Percentiles rank a stretch among this genome's conserved stretches.
Conservation (phyloP, 2,329 filamentous ascomycete genomes). For the Nemania diffusa region DNA sequence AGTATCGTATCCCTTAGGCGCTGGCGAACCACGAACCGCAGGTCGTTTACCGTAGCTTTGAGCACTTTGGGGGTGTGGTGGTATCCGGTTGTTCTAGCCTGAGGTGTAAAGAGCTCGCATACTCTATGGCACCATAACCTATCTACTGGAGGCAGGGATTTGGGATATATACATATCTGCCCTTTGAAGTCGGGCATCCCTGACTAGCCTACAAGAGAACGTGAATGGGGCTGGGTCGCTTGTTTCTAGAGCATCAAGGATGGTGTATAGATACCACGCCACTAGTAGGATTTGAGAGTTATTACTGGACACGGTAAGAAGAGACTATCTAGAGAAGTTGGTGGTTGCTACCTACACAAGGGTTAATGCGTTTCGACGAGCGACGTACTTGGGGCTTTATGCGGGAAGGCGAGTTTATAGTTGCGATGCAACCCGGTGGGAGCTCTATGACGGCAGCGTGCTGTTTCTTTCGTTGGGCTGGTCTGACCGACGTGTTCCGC, state of each 20-base stretch:
- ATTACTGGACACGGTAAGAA: constrained; percentile 16
- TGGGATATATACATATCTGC: background rate
- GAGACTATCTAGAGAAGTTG: constrained; percentile 9
- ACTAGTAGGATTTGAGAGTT: constrained; percentile 12
- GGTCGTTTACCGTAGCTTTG: constrained; percentile 10
- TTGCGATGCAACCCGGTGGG: constrained; percentile 24
- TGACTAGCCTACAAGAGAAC: background rate
- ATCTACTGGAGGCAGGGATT: background rate
- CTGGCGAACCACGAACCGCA: constrained; percentile 1
- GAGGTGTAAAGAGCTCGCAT: constrained; percentile 19
- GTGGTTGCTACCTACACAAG: constrained; percentile 17
- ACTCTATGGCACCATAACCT: background rate
- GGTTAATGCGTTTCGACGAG: constrained; percentile 19
- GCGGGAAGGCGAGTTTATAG: constrained; percentile 31
- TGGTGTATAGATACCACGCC: constrained; percentile 35
- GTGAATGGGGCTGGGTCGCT: constrained; percentile 20
- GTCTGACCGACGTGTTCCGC: constrained; percentile 24
- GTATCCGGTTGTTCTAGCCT: constrained; percentile 14
- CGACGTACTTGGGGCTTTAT: constrained; percentile 23
- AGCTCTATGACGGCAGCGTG: constrained; percentile 24
- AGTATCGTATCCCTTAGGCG: constrained; percentile 2
- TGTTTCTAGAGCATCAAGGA: constrained; percentile 19
- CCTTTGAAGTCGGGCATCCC: constrained; percentile 10
- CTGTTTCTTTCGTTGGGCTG: constrained; percentile 21
- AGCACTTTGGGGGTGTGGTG: constrained; percentile 3